Evolutionary conservation across 139 green algal species (phyloP).

Genomic region (Chlamydomonas schloesseri): DNA sequence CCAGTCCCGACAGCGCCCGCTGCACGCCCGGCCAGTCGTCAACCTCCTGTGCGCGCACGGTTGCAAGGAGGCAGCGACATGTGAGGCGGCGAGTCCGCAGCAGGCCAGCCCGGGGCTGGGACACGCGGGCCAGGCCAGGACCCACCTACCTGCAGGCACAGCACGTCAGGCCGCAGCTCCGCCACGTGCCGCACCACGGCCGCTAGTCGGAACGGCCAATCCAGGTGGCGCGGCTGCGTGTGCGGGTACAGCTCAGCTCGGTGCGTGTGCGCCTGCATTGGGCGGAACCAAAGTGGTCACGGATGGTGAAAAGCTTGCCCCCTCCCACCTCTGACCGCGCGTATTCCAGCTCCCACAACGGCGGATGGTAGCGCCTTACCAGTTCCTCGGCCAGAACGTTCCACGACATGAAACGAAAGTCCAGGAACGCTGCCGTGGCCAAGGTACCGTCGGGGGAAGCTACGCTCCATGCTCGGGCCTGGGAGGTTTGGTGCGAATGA

Average conservation of each 20-base stretch:
- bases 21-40: constrained; percentile 56
- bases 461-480: not conserved
- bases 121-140: too few species aligned
- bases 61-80: too few species aligned
- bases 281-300: too few species aligned
- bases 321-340: too few species aligned
- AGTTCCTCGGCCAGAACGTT: constrained; percentile 84
- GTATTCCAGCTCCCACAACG: too few species aligned
- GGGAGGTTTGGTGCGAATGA: too few species aligned
- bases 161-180: constrained; percentile 35
- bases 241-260: constrained; percentile 47
- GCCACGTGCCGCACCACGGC: constrained; percentile 33
- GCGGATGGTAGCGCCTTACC: too few species aligned
- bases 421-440: too few species aligned
- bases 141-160: constrained; percentile 45
- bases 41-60: constrained; percentile 52
- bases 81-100: too few species aligned
- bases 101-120: too few species aligned
- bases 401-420: constrained; percentile 84
- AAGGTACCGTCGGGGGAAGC: too few species aligned
- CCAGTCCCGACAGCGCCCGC: constrained; percentile 34
- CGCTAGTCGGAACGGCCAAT: constrained; percentile 42
- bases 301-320: too few species aligned
- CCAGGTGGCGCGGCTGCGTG: not conserved
- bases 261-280: constrained; percentile 40